Conservation (phyloP, 2,329 filamentous ascomycete species). For the Fusarium buxicola region DNA sequence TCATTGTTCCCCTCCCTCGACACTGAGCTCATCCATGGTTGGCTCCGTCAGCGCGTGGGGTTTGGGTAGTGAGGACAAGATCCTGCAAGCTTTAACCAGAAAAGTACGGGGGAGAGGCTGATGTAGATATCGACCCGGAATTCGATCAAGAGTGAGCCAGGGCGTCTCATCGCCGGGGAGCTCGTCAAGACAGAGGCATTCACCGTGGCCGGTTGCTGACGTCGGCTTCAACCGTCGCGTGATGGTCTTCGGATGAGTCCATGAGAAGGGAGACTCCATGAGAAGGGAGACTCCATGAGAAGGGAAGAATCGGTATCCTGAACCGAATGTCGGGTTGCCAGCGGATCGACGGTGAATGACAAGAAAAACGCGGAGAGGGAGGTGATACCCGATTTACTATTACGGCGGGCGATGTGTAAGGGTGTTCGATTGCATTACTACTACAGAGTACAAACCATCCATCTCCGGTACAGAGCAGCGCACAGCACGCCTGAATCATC, state of each 20-base stretch:
- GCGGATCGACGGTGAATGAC: conserved; percentile 33
- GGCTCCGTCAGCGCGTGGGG: conserved; percentile 25
- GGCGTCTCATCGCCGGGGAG: background rate
- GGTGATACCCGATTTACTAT: conserved; percentile 19
- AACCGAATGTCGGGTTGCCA: conserved; percentile 19
- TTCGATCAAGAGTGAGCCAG: conserved; percentile 2
- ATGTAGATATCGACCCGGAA: conserved; percentile 28
- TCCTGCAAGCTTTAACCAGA: conserved; percentile 4
- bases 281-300: background rate
- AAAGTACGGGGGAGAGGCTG: conserved; percentile 24
- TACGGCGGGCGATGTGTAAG: conserved; percentile 39
- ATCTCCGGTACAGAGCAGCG: conserved; percentile 18
- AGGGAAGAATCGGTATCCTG: conserved; percentile 19
- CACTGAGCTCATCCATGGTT: too few relatives aligned
- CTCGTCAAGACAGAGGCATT: background rate
- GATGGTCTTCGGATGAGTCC: background rate
- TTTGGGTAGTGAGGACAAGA: conserved; percentile 9
- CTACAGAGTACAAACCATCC: conserved; percentile 8
- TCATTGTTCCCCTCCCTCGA: background rate
- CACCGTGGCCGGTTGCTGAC: conserved; percentile 11
- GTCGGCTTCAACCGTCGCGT: conserved; percentile 8
- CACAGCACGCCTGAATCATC: conserved; percentile 33
- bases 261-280: too few relatives aligned
- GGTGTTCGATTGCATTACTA: conserved; percentile 36
- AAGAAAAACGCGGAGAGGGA: conserved; percentile 21